Base-by-base conservation (phyloP, 768 basidiomycete species). In the Termitomyces eurrhizus region DNA sequence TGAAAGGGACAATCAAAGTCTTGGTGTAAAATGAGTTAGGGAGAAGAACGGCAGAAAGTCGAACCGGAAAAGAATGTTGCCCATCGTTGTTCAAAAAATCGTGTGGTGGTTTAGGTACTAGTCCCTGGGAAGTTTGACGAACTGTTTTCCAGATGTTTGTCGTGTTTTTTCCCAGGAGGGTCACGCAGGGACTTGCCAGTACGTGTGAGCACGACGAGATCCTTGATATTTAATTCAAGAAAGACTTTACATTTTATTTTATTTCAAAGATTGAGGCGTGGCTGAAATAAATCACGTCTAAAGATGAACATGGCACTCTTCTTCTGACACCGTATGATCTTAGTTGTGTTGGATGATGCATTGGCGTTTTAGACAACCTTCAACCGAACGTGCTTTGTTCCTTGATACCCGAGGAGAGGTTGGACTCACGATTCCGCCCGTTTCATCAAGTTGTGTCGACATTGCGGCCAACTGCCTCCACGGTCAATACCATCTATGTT, bases 71-170 rank as follows among this genome's bases (percentile, higher is more conserved):
- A 59, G 32, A 75, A 57, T 7, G 45, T 53, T 7, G 67, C 69
- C 74, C 74, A 75, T 16, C 58, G 50, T 1, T 58, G 65, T 55
- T 73, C 74, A 3, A 64, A 35, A 71, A 64, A 52, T 69, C 68
- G 14, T 42, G 44, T 2, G 70, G 70, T 33, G 66, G 66, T 7
- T 62, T 60, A 11, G 73, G 74, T 0, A 51, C 65, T 21, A 21
- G 21, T 21, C 21, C 21, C 21, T 21, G 21, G 21, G 21, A 21
- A 21, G 21, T 21, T 21, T 21, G 21, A 21, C 21, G 21, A 21
- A 21, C 21, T 21, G 21, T 21, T 21, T 21, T 21, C 21, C 21
- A 21, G 21, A 21, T 21, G 21, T 21, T 21, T 21, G 21, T 21
- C 21, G 21, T 21, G 21, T 21, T 21, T 21, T 21, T 21, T 21